Base-by-base conservation (phyloP, 805 yeast species). In the Komagataella kurtzmanii region DNA sequence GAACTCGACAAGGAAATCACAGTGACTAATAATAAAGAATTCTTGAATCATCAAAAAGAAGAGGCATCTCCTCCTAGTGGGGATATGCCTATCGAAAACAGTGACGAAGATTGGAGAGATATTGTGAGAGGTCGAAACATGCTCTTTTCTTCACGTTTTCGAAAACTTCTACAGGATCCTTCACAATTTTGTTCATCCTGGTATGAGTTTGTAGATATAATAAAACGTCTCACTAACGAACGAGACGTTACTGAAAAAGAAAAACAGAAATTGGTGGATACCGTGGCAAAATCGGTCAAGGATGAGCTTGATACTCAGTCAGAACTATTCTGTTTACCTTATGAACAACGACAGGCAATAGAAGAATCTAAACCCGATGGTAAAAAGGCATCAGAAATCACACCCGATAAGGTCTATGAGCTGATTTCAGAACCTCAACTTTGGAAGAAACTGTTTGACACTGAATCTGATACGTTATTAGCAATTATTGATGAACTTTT, bases 401-500 rank as follows among this genome's bases (percentile, higher is more conserved):
- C 73, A 10, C 76, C 83, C 1, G 83, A 80, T 56, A 67, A 64
- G 49, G 70, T 83, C 14, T 75, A 79, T 58, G 68, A 71, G 48
- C 66, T 64, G 52, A 70, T 79, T 66, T 69, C 74, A 44, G 60
- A 68, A 7, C 71, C 67, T 52, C 61, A 60, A 63, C 67, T 69
- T 1, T 80, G 83, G 60, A 83, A 79, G 55, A 68, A 73, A 45
- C 67, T 81, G 53, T 58, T 83, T 17, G 70, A 70, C 21, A 65
- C 68, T 52, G 81, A 83, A 59, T 78, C 79, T 4, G 67, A 71
- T 8, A 65, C 80, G 3, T 75, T 81, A 0, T 75, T 79, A 60
- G 68, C 75, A 17, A 67, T 83, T 50, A 67, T 83, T 61, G 89
- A 83, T 63, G 91, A 85, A 63, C 66, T 85, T 71, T 67, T 85